Evolutionary conservation across 371 early-diverging fungal genomes (phyloP), one percentile per base, ranked within the genome.

Genomic region (Syncephalis plumigaleata): DNA sequence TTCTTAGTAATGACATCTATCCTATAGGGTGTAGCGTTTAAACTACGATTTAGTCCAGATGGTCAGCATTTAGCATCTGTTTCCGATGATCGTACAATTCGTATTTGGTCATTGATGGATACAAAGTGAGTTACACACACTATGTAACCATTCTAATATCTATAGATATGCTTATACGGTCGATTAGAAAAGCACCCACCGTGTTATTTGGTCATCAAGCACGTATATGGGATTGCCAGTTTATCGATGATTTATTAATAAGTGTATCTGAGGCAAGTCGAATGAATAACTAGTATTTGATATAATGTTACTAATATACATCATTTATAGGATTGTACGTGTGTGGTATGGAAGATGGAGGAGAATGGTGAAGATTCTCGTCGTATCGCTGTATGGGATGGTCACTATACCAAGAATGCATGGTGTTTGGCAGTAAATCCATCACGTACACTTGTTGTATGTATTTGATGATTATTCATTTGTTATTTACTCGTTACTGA

Each of bases 51-150:
- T 50, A 75, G 70, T 51, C 49, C 57, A 0, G 71, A 77, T 49
- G 82, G 79, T 5, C 56, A 46, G 4, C 55, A 56, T 22, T 23
- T 90, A 2, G 64, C 72, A 1, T 81, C 86, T 13, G 84, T 82
- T 0, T 85, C 86, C 1, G 91, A 90, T 47, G 91, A 90, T 59
- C 75, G 90, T 15, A 79, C 89, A 0, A 70, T 87, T 36, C 76
- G 86, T 17, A 50, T 87, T 3, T 90, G 91, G 91, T 55, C 70
- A 8, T 42, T 73, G 8, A 54, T 47, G 0, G 54, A 56, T 17
- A 53, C 53, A 37, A 59, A 39, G 59, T 60, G 47, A 48, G 45
- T 48, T 45, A 49, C 26, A 31, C 40, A 31, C 25, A 26, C 5
- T 13, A 20, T 25, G 25, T 17, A 11, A 9, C 13, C n/a, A 44